Evolutionary conservation across 306 rosid species (phyloP).

Genomic region (Senna tora): DNA sequence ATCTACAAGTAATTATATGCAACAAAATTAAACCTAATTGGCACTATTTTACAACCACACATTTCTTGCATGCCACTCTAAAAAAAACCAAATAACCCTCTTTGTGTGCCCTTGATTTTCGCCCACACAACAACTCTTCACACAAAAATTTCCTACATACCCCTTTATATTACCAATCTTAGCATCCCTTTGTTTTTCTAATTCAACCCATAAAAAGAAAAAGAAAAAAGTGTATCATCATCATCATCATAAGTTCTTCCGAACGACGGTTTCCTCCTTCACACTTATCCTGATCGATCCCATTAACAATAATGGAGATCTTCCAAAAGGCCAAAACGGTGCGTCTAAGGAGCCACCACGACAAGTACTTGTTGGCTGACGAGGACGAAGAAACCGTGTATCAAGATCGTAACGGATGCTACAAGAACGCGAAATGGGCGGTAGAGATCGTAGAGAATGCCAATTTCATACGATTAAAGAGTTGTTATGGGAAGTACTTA

Average conservation of each 20-base stretch:
- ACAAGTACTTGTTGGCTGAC: slow-evolving; percentile 73
- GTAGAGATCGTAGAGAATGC: slow-evolving; percentile 55
- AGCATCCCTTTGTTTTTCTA: not conserved
- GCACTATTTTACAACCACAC: no score
- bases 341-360: slow-evolving; percentile 80
- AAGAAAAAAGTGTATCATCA: no score
- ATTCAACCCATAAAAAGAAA: not conserved
- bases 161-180: not conserved
- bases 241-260: no score
- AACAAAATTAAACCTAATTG: no score
- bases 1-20: no score
- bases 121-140: not conserved
- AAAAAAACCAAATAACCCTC: no score
- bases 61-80: no score
- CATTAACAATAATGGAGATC: no score
- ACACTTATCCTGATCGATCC: no score
- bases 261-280: no score
- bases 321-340: slow-evolving; percentile 67
- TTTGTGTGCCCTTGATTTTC: not conserved
- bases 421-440: slow-evolving; percentile 70
- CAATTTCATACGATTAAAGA: slow-evolving; percentile 56
- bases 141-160: not conserved
- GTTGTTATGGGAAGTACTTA: slow-evolving; percentile 74
- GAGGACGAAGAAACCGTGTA: slow-evolving; percentile 67
- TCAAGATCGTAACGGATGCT: slow-evolving; percentile 72